A percentile compares a stretch with the other conserved stretches of the same genome.
These are phyloP conservation scores for Saccharomycopsis crataegensis DNA, from an alignment of 1,139 yeast genomes.

Conservation along the genomic window DNA sequence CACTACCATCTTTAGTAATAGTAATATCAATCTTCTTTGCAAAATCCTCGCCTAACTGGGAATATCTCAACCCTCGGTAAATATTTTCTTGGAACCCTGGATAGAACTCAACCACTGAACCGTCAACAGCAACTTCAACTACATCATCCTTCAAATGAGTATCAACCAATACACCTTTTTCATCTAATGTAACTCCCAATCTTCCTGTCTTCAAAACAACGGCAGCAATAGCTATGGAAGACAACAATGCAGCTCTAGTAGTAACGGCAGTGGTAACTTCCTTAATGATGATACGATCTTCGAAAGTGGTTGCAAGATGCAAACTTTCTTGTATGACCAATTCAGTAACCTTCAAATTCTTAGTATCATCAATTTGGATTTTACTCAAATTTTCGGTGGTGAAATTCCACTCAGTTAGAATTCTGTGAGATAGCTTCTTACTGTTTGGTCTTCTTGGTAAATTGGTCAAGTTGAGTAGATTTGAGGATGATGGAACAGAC, in stretches of 20 bases:
- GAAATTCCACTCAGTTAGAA: constrained; percentile 67
- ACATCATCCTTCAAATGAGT: constrained; percentile 34
- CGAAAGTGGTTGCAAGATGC: constrained; percentile 57
- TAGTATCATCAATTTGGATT: constrained; percentile 74
- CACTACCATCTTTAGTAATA: constrained; percentile 90
- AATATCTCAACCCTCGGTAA: constrained; percentile 63
- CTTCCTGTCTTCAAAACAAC: constrained; percentile 46
- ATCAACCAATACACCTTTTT: constrained; percentile 25
- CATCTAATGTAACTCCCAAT: constrained; percentile 35
- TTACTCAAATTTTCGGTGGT: constrained; percentile 79
- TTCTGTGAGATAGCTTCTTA: constrained; percentile 53
- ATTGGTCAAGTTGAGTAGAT: constrained; percentile 17
- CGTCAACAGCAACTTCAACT: constrained; percentile 91
- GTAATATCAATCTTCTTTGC: constrained; percentile 63
- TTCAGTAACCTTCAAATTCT: constrained; percentile 59
- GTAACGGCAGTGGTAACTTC: constrained; percentile 69
- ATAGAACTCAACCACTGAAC: constrained; percentile 85
- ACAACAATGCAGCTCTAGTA: constrained; percentile 74
- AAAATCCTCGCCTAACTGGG: constrained; percentile 66
- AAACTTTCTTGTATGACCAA: constrained; percentile 54
- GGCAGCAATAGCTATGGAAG: constrained; percentile 87
- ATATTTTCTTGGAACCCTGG: constrained; percentile 78
- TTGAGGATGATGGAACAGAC: constrained; percentile 10
- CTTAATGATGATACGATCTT: constrained; percentile 69
- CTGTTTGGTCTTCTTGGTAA: constrained; percentile 19